Percentiles rank a stretch among this genome's conserved stretches.
Evolutionary conservation across 306 rosid genomes (phyloP).

Genomic region (Dalbergia cultrata): DNA sequence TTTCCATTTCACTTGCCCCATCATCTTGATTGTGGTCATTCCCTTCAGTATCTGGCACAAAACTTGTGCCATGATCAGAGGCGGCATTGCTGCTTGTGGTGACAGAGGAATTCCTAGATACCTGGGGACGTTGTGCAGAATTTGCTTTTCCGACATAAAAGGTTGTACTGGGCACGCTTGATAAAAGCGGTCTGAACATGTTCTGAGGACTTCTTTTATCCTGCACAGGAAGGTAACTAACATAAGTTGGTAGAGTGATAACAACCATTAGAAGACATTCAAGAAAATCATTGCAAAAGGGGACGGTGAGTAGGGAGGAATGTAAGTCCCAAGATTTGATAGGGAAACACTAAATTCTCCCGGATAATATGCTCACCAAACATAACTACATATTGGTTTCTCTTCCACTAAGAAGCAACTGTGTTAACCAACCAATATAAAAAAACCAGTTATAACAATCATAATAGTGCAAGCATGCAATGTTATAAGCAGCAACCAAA

Average conservation of each 20-base stretch:
- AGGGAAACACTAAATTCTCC: background rate
- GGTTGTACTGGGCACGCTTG: constrained; percentile 87
- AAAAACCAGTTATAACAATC: constrained; percentile 9
- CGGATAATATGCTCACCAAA: background rate
- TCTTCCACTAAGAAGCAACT: constrained; percentile 19
- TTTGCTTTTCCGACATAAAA: constrained; percentile 75
- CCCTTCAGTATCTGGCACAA: constrained; percentile 66
- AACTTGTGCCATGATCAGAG: constrained; percentile 69
- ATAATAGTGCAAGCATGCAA: constrained; percentile 3
- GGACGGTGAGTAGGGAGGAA: background rate
- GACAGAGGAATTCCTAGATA: constrained; percentile 81
- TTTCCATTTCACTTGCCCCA: constrained; percentile 62
- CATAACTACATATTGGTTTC: background rate
- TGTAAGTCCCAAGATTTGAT: background rate
- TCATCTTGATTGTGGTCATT: constrained; percentile 77
- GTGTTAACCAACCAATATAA: constrained; percentile 28
- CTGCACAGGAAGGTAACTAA: constrained; percentile 55
- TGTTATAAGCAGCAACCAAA: constrained; percentile 1
- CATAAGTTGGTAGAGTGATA: constrained; percentile 28
- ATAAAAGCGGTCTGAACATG: constrained; percentile 91
- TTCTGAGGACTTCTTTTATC: constrained; percentile 83
- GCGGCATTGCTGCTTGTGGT: constrained; percentile 83
- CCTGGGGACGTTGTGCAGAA: constrained; percentile 67
- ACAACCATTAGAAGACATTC: constrained; percentile 9
- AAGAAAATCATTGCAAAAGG: constrained; percentile 17